Percentiles rank a stretch among this genome's conserved stretches.
phyloP scores from a whole-genome alignment of 1,284 basidiomycete genomes.

The Rhodotorula sp. region DNA sequence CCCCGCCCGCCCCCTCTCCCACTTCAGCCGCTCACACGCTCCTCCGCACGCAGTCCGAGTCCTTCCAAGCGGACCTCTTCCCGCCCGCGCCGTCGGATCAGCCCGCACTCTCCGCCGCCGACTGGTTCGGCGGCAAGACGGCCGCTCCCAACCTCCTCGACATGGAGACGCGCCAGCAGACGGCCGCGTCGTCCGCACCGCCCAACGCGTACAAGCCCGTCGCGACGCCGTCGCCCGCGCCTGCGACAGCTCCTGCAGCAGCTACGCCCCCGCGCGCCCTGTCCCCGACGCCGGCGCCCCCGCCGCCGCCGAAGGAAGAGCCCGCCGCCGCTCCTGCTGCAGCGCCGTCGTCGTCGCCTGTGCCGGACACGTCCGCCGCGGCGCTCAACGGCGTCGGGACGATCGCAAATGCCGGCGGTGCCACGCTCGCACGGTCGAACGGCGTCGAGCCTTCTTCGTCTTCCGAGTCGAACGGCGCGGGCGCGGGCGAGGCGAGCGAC shows the following conservation, averaged over 20 bases:
- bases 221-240: slow-evolving; percentile 46
- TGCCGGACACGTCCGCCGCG: neutral
- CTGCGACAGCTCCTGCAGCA: slow-evolving; percentile 49
- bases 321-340: slow-evolving; percentile 1
- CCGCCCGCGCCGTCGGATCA: slow-evolving; percentile 82
- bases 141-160: slow-evolving; percentile 66
- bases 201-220: slow-evolving; percentile 35
- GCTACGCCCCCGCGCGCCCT: slow-evolving; percentile 46
- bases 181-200: slow-evolving; percentile 26
- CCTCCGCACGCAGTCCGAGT: slow-evolving; percentile 62
- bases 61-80: slow-evolving; percentile 92
- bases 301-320: slow-evolving; percentile 44
- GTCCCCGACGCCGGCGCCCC: slow-evolving; percentile 46
- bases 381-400: slow-evolving; percentile 1
- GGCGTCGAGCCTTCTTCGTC: neutral
- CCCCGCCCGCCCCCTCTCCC: neutral
- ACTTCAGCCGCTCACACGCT: neutral
- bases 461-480: slow-evolving; percentile 5
- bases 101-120: slow-evolving; percentile 74
- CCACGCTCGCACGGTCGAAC: neutral
- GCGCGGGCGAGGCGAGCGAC: slow-evolving; percentile 14
- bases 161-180: slow-evolving; percentile 51
- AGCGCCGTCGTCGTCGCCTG: slow-evolving; percentile 17
- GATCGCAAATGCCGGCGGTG: neutral
- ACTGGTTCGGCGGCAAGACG: slow-evolving; percentile 83